Evolutionary conservation across 139 green algal genomes (phyloP).

Genomic region (Chlamydomonas schloesseri): DNA sequence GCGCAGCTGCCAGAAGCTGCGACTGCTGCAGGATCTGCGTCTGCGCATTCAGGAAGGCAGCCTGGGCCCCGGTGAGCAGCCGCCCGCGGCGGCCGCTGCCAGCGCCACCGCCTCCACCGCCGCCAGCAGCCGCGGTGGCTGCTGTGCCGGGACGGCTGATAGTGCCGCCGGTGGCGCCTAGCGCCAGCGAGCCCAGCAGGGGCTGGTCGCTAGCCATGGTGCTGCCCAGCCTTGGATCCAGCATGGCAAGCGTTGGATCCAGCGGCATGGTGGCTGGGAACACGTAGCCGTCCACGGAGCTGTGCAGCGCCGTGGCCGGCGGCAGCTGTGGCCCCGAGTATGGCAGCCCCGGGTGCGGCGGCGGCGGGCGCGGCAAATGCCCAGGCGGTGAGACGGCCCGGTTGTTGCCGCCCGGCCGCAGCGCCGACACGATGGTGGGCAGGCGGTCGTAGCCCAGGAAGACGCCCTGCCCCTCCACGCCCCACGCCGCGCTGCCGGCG

Average conservation of each 20-base stretch:
- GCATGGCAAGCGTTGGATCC: background rate
- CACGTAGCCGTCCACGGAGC: background rate
- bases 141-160: background rate
- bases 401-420: background rate
- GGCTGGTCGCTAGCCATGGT: background rate
- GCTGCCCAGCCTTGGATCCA: background rate
- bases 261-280: background rate
- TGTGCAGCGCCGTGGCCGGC: background rate
- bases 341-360: background rate
- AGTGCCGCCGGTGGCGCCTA: background rate
- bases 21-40: too few species aligned
- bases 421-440: constrained; percentile 1
- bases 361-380: background rate
- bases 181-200: background rate
- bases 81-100: background rate
- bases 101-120: background rate
- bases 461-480: background rate
- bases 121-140: too few species aligned
- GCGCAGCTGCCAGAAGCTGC: background rate
- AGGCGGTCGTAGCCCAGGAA: constrained; percentile 20
- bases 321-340: background rate
- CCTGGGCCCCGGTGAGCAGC: background rate
- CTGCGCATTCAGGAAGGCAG: too few species aligned
- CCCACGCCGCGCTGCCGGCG: background rate
- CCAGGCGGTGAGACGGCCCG: background rate